Percentiles rank a stretch among this genome's conserved stretches.
Evolutionary conservation across 225 moss, liverwort and hornwort species (phyloP).

Genomic region (Pseudisothecium myosuroides): DNA sequence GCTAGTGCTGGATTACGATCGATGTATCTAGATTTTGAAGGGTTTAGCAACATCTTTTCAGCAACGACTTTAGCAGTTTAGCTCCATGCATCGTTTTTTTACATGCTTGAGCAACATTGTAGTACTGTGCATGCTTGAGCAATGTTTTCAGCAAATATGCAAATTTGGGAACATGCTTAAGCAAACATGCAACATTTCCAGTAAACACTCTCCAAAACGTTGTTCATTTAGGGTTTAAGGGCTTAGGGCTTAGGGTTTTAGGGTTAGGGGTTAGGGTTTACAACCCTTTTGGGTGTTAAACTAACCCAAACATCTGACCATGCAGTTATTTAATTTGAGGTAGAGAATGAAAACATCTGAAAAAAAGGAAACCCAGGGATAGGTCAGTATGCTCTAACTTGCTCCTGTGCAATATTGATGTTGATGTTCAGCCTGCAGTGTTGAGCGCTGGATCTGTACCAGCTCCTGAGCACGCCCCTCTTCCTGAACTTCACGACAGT

Average conservation of each 20-base stretch:
- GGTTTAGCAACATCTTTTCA: not conserved
- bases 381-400: not conserved
- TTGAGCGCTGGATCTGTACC: not conserved
- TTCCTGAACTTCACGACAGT: not conserved
- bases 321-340: not conserved
- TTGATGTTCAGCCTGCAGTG: conserved; percentile 1
- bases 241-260: not conserved
- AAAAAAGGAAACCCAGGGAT: not conserved
- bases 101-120: not conserved
- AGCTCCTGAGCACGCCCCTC: not conserved
- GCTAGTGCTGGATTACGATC: not conserved
- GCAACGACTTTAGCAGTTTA: not conserved
- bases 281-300: too few relatives aligned
- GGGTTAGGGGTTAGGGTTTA: not conserved
- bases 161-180: not conserved
- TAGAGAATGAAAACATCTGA: not conserved
- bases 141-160: not conserved
- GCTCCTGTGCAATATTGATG: not conserved
- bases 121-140: not conserved
- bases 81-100: not conserved
- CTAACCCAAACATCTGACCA: not conserved
- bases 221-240: not conserved
- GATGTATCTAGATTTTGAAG: not conserved
- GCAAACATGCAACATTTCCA: not conserved
- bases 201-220: not conserved